Evolutionary conservation across 2,329 filamentous ascomycete species (phyloP), one percentile per base, ranked within the genome.

Genomic region (Fusarium oligoseptatum): DNA sequence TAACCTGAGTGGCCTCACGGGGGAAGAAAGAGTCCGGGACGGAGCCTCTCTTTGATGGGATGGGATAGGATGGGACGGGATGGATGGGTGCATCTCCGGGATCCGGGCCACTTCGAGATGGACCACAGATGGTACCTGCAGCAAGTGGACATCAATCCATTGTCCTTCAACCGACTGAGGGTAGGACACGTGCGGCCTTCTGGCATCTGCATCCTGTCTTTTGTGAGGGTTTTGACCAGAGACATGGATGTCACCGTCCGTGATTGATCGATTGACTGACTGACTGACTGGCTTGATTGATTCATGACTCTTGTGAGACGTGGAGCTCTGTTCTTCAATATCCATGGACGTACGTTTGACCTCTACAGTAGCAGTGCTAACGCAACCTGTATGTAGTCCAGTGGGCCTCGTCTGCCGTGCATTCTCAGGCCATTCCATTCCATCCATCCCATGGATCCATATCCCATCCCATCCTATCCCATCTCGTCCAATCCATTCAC

Each of bases 51-150:
- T 15, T 24, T 24, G 24, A 24, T 24, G 24, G 24, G 24, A 29
- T 9, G 27, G 27, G 64, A 39, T 45, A 20, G 41, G 43, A 61
- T 32, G n/a, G 63, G 65, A 58, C 63, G 58, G 69, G 45, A 63
- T 67, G 64, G 65, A 60, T 60, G 56, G 36, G 56, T 69, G 50
- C 73, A 77, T 77, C 75, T 73, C 73, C 75, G 75, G 73, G 67
- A 50, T 71, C 71, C 71, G 71, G 71, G 68, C 66, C 68, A 76
- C 45, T 14, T 73, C 43, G 62, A 73, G 66, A 77, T 72, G 72
- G 74, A 62, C 67, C 45, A 50, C 29, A 78, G 76, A 78, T 78
- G 70, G 76, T 78, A 78, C 76, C 76, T 78, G 76, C 76, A 78
- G 76, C 66, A 70, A 69, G 74, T 66, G 32, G 60, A 63, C 36